Evolutionary conservation across 23 red algal species (phyloP), one percentile per base, ranked within the genome.

Genomic region (Agarophyton chilense): DNA sequence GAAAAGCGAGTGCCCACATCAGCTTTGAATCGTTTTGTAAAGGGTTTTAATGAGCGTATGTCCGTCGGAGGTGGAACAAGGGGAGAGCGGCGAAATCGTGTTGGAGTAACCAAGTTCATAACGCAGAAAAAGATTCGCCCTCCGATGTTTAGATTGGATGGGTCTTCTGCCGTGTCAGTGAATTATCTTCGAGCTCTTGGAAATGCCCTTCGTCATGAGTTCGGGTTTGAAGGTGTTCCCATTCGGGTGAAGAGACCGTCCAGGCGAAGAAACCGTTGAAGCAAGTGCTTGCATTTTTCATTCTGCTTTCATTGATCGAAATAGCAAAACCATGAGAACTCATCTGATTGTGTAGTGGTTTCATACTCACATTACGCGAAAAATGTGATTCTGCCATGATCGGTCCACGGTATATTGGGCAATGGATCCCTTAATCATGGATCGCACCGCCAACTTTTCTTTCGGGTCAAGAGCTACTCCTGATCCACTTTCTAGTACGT

Each of bases 211-310:
- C 76, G 94, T 18, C 64, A 79, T 50, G 94, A 96, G 68, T 96
- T 96, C 80, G 94, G 89, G 22, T 86, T 92, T 56, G 75, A 90
- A 77, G 94, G 94, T 24, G 88, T 96, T 31, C 94, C 94, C 19
- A 89, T 96, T 66, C 84, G 83, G 25, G 71, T 96, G 52, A 85
- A 86, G 38, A 57, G 91, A 52, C 80, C 91, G 5, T 86, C 81
- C 17, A 44, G 81, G 16, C 91, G 91, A 40, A 32, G 56, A 57
- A 50, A 60, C 28, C 53, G 74, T 36, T 89, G 24, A 55, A 1
- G 38, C 12, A n/a, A 25, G 58, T 5, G 33, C 7, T 25, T 2
- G 8, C 14, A 39, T 28, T 40, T 26, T 13, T 49, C 5, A 11
- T 28, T 31, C 2, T 38, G 33, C 43, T 74, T 39, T 49, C 21